Evolutionary conservation across 208 protist species (phyloP).

Genomic region (Porcisia deanei): DNA sequence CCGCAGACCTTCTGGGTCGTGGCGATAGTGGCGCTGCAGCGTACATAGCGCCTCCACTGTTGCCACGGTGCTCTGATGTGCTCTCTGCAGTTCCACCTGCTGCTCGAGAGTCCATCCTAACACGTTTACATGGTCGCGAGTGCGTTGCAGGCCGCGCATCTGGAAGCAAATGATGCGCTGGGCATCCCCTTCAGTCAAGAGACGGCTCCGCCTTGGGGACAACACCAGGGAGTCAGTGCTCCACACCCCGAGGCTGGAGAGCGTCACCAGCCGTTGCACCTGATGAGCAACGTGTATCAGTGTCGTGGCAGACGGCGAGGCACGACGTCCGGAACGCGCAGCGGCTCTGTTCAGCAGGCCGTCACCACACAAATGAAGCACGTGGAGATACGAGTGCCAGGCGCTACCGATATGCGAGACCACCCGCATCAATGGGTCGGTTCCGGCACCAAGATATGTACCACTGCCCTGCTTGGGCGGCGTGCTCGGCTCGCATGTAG

Average conservation of each 20-base stretch:
- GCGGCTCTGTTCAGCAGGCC: constrained; percentile 16
- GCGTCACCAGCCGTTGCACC: background rate
- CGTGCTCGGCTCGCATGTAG: background rate
- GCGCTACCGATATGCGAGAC: background rate
- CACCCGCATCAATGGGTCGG: background rate
- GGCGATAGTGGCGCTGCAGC: background rate
- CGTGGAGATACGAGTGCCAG: constrained; percentile 25
- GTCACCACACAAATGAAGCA: constrained; percentile 22
- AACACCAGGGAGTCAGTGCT: background rate
- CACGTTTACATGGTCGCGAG: constrained; percentile 9
- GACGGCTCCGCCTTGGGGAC: background rate
- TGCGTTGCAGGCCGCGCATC: constrained; percentile 14
- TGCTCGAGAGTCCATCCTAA: constrained; percentile 24
- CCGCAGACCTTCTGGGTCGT: background rate
- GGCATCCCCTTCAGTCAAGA: background rate
- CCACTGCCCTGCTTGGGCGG: background rate
- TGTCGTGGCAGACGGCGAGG: constrained; percentile 6
- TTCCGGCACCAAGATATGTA: too few species aligned
- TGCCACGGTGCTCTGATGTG: background rate
- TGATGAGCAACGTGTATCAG: constrained; percentile 6
- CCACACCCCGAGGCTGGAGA: background rate
- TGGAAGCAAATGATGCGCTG: constrained; percentile 24
- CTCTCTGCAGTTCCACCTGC: constrained; percentile 9
- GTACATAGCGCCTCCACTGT: constrained; percentile 4
- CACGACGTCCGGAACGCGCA: constrained; percentile 13